A percentile compares a stretch with the other conserved stretches of the same genome.
These are phyloP conservation scores for Leishmania gerbilli DNA, from an alignment of 208 protist genomes.

Conservation along the genomic window DNA sequence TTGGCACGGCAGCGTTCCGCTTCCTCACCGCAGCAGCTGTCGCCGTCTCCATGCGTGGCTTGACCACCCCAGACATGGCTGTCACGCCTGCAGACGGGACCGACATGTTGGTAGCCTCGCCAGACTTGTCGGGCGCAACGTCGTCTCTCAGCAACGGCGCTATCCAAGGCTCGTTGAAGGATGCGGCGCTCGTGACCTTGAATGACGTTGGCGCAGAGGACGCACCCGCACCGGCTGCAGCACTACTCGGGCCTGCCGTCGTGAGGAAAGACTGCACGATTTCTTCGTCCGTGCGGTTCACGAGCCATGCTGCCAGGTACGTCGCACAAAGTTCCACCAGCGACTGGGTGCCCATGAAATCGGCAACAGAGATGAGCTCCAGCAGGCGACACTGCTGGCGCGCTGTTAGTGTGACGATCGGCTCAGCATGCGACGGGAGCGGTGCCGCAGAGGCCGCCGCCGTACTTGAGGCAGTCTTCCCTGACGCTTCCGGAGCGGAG, in stretches of 20 bases:
- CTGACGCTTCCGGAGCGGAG: not conserved
- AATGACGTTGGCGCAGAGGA: not conserved
- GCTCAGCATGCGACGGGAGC: not conserved
- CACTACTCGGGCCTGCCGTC: not conserved
- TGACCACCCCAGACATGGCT: not conserved
- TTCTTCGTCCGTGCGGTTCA: constrained; percentile 55
- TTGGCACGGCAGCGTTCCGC: not conserved
- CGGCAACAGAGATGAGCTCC: constrained; percentile 59
- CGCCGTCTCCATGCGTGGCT: not conserved
- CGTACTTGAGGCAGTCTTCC: not conserved
- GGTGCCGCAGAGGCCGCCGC: not conserved
- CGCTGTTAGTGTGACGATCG: not conserved
- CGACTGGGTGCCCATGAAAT: constrained; percentile 52
- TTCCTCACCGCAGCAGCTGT: not conserved
- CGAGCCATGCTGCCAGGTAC: constrained; percentile 63
- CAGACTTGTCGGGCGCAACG: not conserved
- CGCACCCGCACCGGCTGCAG: not conserved
- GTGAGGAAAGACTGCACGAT: constrained; percentile 50
- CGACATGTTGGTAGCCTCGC: not conserved
- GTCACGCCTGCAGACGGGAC: not conserved
- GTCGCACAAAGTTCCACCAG: constrained; percentile 44
- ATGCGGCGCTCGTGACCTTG: not conserved
- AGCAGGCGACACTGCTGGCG: constrained; percentile 48
- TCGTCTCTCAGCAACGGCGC: not conserved
- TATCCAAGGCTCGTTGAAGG: constrained; percentile 25